Evolutionary conservation across 495 filamentous ascomycete genomes (phyloP), one percentile per base, ranked within the genome.

Genomic region (Durotheca rogersii): DNA sequence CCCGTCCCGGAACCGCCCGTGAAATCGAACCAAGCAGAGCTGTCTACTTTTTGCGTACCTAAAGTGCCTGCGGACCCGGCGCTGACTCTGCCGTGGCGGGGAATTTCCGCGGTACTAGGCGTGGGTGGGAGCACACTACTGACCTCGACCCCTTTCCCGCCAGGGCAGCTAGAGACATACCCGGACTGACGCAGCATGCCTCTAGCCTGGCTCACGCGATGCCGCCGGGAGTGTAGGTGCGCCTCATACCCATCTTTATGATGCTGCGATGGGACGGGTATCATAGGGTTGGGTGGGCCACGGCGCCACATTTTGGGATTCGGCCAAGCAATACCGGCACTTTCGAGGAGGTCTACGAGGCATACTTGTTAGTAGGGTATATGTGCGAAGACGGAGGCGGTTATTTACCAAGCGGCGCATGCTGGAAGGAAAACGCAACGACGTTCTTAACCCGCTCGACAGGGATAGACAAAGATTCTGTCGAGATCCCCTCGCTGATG

Each of bases 391-490:
- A 17, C 16, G 23, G n/a, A 20, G 1, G 27, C 11, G 25, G 31
- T 11, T 66, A 75, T 65, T 12, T 70, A 92, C 89, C 76, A 18
- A 88, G 67, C 4, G 90, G 90, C 36, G 87, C 89, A 77, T 92
- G 88, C 61, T 93, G 88, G 56, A 94, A 95, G 5, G 89, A 84
- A 64, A 95, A 90, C 4, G 77, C 78, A 36, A 91, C 80, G 16
- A 89, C 62, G 64, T 90, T 87, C 58, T 83, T 87, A 55, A 87
- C 75, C 32, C 83, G 71, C 56, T 89, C 83, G 47, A 90, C 86
- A 0, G 81, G 81, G 6, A 69, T 64, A 6, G 69, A 62, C 6
- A 69, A 37, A 4, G 75, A 75, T 32, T 78, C 73, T 9, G 77
- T 62, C 1, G 70, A 66, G 53, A 89, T 85, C 0, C 87, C 88